phyloP scores from a whole-genome alignment of 192 early-diverging fungal genomes.

The Jimgerdemannia lactiflua region DNA sequence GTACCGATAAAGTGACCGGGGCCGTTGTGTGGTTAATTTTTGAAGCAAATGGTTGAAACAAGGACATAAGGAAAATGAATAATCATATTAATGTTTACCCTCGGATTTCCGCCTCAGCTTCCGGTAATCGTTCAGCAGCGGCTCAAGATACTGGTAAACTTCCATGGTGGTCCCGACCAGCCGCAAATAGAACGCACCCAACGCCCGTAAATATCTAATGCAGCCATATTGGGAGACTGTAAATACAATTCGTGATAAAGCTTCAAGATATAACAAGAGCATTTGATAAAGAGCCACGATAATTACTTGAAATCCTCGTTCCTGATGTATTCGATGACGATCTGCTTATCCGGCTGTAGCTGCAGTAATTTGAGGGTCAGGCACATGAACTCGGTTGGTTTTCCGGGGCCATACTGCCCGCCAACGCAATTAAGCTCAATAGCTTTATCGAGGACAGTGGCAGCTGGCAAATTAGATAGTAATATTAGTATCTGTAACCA shows the following conservation, averaged over 20 bases:
- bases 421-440: conserved; percentile 71
- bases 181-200: conserved; percentile 88
- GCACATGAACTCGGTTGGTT: conserved; percentile 91
- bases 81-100: conserved; percentile 24
- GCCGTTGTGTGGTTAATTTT: neutral
- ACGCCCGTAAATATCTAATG: conserved; percentile 74
- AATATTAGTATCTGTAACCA: neutral
- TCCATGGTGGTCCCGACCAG: conserved; percentile 75
- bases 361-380: conserved; percentile 87
- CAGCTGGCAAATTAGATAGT: conserved; percentile 43
- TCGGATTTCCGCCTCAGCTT: conserved; percentile 67
- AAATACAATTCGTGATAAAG: neutral
- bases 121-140: conserved; percentile 79
- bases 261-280: neutral
- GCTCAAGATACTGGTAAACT: conserved; percentile 84
- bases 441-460: conserved; percentile 88
- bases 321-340: conserved; percentile 78
- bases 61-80: neutral
- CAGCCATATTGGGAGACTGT: neutral
- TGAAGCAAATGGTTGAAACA: neutral
- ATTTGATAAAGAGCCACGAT: too few species aligned
- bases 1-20: too few species aligned
- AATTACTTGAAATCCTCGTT: conserved; percentile 79
- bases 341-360: conserved; percentile 87
- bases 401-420: conserved; percentile 81